Evolutionary conservation across 2,329 filamentous ascomycete species (phyloP).

Genomic region (Ascomycota sp.): DNA sequence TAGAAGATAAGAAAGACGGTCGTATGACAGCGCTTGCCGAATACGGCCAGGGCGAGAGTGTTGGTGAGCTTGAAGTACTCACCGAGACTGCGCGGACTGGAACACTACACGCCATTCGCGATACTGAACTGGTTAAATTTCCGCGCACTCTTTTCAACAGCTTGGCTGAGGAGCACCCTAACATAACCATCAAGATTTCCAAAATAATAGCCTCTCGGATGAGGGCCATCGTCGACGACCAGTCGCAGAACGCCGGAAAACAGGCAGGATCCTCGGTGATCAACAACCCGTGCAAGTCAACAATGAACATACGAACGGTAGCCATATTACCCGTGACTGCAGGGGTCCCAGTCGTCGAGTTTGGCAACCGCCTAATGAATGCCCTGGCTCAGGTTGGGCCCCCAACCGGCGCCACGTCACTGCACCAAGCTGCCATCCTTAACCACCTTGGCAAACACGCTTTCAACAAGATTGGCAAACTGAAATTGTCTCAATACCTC

Average conservation of each 20-base stretch:
- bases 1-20: slow-evolving; percentile 63
- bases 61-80: slow-evolving; percentile 90
- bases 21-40: slow-evolving; percentile 76
- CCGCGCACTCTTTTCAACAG: slow-evolving; percentile 95
- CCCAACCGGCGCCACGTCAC: slow-evolving; percentile 70
- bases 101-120: slow-evolving; percentile 85
- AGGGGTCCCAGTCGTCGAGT: slow-evolving; percentile 86
- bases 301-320: slow-evolving; percentile 79
- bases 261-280: slow-evolving; percentile 38
- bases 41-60: slow-evolving; percentile 91
- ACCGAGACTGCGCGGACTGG: slow-evolving; percentile 84
- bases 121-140: slow-evolving; percentile 91
- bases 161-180: slow-evolving; percentile 86
- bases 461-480: slow-evolving; percentile 91
- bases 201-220: slow-evolving; percentile 96
- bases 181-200: slow-evolving; percentile 96
- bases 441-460: slow-evolving; percentile 91
- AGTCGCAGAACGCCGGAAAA: slow-evolving; percentile 42
- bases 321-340: slow-evolving; percentile 78
- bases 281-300: slow-evolving; percentile 51
- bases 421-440: slow-evolving; percentile 84
- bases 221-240: slow-evolving; percentile 71
- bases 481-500: slow-evolving; percentile 87
- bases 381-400: slow-evolving; percentile 79
- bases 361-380: slow-evolving; percentile 71